Evolutionary conservation across 2,329 filamentous ascomycete genomes (phyloP), one percentile per base, ranked within the genome.

Genomic region (Paraconiothyrium brasiliense): DNA sequence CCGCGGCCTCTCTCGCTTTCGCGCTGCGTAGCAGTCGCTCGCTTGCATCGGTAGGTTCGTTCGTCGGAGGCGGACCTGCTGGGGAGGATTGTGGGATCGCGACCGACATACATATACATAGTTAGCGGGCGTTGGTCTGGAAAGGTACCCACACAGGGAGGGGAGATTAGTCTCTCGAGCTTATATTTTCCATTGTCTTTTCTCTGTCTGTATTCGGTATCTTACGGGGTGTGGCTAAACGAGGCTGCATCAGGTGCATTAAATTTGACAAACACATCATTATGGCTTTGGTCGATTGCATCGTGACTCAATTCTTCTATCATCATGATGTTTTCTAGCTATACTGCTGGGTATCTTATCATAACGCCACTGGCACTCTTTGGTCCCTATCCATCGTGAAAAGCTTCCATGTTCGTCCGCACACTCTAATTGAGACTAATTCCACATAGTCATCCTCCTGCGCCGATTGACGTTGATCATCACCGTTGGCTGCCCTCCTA

Each of bases 131-230:
- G 70, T 71, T 70, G 61, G 57, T 49, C 16, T 24, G 49, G 41
- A 58, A 63, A 57, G 63, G 3, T 22, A 65, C 55, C 62, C 63
- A 64, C 63, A 62, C 63, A 65, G 56, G 61, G 66, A 60, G 6
- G 62, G 62, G 60, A 58, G 59, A 58, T 54, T 44, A 50, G 52
- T 64, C 59, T 64, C 48, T 37, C 58, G 60, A 63, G 63, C 62
- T 67, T 61, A 72, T 67, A 65, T 60, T 62, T 71, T 67, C 64
- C 66, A 68, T 69, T 62, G 48, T 52, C 51, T 62, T 69, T 67
- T 63, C 60, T 71, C 65, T 75, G 72, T 74, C 65, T 75, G 72
- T 76, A 76, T 76, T 72, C 67, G 66, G 72, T 75, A 75, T 75
- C 63, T 71, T 71, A 67, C 67, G 34, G 46, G 16, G 46, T 51